Conservation (phyloP, 2,329 filamentous ascomycete species). For the Cryphonectria radicalis region DNA sequence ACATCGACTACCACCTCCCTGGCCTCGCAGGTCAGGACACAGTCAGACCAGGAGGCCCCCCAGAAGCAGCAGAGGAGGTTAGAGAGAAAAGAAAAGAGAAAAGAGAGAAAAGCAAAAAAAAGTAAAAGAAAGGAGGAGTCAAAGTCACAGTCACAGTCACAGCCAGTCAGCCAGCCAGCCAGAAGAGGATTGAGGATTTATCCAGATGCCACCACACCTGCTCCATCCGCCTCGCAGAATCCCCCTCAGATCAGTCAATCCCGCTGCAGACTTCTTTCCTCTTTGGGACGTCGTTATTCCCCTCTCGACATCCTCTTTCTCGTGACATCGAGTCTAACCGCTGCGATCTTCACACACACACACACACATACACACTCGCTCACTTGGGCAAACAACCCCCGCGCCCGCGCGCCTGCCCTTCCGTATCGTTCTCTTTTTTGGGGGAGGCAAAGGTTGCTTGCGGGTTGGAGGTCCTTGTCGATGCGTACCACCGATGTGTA, state of each 20-base stretch:
- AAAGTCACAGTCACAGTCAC: neutral
- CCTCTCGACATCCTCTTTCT: neutral
- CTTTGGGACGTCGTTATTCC: neutral
- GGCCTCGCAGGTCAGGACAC: slow-evolving; percentile 4
- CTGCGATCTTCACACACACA: neutral
- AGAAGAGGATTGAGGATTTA: slow-evolving; percentile 16
- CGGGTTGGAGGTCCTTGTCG: neutral
- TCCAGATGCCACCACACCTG: slow-evolving; percentile 19
- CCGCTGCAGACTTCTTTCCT: neutral
- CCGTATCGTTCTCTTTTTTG: neutral
- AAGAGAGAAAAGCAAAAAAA: neutral
- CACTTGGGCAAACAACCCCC: neutral
- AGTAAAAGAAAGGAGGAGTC: neutral
- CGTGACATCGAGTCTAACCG: neutral
- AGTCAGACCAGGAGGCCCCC: slow-evolving; percentile 7
- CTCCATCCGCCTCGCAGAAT: slow-evolving; percentile 4
- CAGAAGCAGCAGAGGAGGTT: neutral
- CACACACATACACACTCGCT: neutral
- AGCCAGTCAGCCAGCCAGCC: neutral
- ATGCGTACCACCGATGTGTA: neutral
- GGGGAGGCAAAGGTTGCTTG: neutral
- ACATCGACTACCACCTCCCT: slow-evolving; percentile 11
- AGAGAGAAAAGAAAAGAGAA: neutral
- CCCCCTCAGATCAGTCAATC: neutral
- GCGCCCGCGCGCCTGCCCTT: neutral